Base-by-base conservation (phyloP, 1,284 basidiomycete species). In the Melanopsichium pennsylvanicum region DNA sequence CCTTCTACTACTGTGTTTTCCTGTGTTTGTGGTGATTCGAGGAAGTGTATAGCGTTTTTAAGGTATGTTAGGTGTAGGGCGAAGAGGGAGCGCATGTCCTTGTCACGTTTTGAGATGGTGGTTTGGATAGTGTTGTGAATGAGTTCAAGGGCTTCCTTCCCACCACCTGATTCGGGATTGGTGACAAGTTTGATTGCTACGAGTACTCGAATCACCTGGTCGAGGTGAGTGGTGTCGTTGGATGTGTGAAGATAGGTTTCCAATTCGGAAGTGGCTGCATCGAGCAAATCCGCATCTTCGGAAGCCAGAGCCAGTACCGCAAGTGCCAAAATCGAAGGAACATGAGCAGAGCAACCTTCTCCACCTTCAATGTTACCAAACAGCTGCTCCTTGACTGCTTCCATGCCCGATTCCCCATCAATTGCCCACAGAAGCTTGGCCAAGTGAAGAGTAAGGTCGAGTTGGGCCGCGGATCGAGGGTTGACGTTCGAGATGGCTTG, bases 221-320 rank as follows among this genome's bases (percentile, higher is more conserved):
- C 50, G 2, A 52, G 10, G 7, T 15, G 29, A 11, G 42, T 16
- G 3, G 31, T 18, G 12, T 32, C 39, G 18, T 16, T 11, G 2
- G 40, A 29, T 19, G 26, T 32, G 2, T 31, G 31, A 1, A 59
- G 25, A 7, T 29, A 29, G 4, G 47, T n/a, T 27, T 67, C 48
- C 15, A 95, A 87, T 78, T 96, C 93, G 0, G 90, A 88, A 9
- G 94, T 83, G 0, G 92, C 90, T 0, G 93, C 93, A 75, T 95
- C 92, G 13, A 94, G 85, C 16, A 96, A 85, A 44, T 86, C 87
- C 21, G 88, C 87, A 75, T 96, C 93, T 22, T 85, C 84, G 0
- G 88, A 89, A 19, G 92, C 82, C 51, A 93, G 88, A 9, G 90
- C 93, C 85, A 95, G 91, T 2, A 90, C 91, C 0, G 90, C 90